Base-by-base conservation (phyloP, 78 protist genomes). In the Dictyostelium capitatum region DNA sequence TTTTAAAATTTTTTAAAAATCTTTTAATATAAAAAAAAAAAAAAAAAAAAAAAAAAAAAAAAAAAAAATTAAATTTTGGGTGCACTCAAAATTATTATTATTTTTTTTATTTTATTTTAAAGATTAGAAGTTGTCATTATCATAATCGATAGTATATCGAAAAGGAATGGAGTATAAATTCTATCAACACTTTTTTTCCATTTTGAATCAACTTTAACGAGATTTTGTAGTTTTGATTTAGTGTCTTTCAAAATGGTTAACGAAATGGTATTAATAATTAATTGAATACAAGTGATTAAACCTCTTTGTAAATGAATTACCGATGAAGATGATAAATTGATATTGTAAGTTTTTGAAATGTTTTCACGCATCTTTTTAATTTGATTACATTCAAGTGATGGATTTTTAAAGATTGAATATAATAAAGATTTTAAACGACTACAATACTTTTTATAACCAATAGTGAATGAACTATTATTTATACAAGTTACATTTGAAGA, bases 121-220 rank as follows among this genome's bases (percentile, higher is more conserved):
- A n/a, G n/a, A n/a, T n/a, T n/a, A n/a, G n/a, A n/a, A n/a, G n/a
- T n/a, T n/a, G n/a, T n/a, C n/a, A n/a, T n/a, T n/a, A n/a, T n/a
- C n/a, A n/a, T n/a, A n/a, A n/a, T n/a, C n/a, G n/a, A n/a, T n/a
- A 74, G 41, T 6, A 84, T 3, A 8, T 84, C 91, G 3, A 32
- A 37, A 7, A 84, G 10, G 64, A 84, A 84, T 32, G 91, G 91
- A 10, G 74, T 20, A 59, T 84, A 75, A 4, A 84, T 84, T 11
- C 54, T 14, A n/a, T 84, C 91, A 0, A 84, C 15, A 7, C 91
- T 75, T 15, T 78, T 77, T 54, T 84, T 84, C 91, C 91, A 84
- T 15, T 57, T 65, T 46, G 12, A 23, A 28, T 84, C 91, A 11
- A n/a, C 3, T 54, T 54, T 56, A 6, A 84, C 69, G 19, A 84